A percentile compares a stretch with the other conserved stretches of the same genome.
Evolutionary conservation across 2,329 filamentous ascomycete genomes (phyloP).

Genomic region (Didymella lethalis): DNA sequence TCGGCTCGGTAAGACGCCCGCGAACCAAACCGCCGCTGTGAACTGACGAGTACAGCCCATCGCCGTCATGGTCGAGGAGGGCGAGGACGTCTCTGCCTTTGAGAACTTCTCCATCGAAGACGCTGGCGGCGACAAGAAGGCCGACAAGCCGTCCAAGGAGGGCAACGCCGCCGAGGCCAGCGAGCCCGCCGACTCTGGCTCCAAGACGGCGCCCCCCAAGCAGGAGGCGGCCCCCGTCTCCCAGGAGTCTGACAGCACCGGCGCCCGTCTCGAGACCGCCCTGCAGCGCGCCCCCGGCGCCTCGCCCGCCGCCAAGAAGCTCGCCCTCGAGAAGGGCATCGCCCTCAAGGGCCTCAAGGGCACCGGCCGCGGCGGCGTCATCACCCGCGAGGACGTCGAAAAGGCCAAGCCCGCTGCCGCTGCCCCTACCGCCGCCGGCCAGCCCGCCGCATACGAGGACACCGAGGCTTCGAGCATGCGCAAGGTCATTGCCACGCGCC

Average conservation of each 20-base stretch:
- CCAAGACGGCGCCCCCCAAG: conserved; percentile 65
- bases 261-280: conserved; percentile 80
- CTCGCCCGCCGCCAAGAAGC: conserved; percentile 75
- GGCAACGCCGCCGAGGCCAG: conserved; percentile 65
- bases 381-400: conserved; percentile 93
- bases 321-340: conserved; percentile 86
- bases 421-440: conserved; percentile 53
- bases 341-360: conserved; percentile 83
- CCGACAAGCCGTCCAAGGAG: conserved; percentile 71
- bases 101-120: conserved; percentile 87
- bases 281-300: conserved; percentile 83
- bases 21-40: too few relatives aligned
- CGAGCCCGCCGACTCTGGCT: conserved; percentile 65
- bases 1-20: conserved; percentile 77
- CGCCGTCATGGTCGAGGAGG: conserved; percentile 92
- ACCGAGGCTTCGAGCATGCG: conserved; percentile 89
- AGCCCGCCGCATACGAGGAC: conserved; percentile 78
- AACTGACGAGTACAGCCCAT: conserved; percentile 74
- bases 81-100: conserved; percentile 84
- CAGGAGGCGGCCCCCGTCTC: conserved; percentile 63
- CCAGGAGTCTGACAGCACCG: conserved; percentile 75
- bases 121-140: conserved; percentile 81
- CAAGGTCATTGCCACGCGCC: conserved; percentile 93
- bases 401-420: conserved; percentile 71
- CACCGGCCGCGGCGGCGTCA: conserved; percentile 81